Evolutionary conservation across 164 flowering plant genomes (phyloP), one percentile per base, ranked within the genome.

Genomic region (Stephania japonica): DNA sequence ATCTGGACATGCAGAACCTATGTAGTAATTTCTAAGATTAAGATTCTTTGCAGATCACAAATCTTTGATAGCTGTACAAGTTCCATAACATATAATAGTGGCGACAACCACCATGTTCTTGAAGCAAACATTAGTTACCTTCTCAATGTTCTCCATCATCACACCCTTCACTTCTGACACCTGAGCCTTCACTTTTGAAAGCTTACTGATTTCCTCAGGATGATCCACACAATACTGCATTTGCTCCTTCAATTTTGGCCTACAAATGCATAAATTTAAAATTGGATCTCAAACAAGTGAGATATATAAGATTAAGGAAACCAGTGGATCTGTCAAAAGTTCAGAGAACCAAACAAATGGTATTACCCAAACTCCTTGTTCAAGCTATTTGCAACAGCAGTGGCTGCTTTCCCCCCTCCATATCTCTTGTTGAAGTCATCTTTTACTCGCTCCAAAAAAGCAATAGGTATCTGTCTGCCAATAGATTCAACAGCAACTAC

Each of bases 121-220:
- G 16, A 56, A 56, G n/a, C 16, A 47, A 47, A 16, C 13, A 0
- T 47, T 56, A 16, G 19, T 72, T 19, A 89, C 98, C 95, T 93
- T 91, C 83, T 91, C 98, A 77, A 93, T 93, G 74, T 91, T 93
- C 78, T 93, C 97, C 92, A 93, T 91, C 97, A 91, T 90, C 73
- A 91, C 94, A 67, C 97, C 97, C 81, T 93, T 91, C 44, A 93
- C 98, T 85, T 90, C 95, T 43, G 98, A 85, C 77, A 91, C 95
- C 78, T 91, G 98, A 72, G 93, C 98, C 79, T 91, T 89, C 74
- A 93, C 95, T 78, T 93, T 93, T 56, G 95, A 81, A 67, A 93
- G 88, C 76, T 91, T 90, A 84, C 87, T 89, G 62, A 91, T 83
- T 84, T 93, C 98, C 75, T 93, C 95, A 10, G 95, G 93, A 76